These are phyloP conservation scores for Tripidium arundinaceum DNA, from an alignment of 202 grass and related monocot genomes.

Conservation along the genomic window DNA sequence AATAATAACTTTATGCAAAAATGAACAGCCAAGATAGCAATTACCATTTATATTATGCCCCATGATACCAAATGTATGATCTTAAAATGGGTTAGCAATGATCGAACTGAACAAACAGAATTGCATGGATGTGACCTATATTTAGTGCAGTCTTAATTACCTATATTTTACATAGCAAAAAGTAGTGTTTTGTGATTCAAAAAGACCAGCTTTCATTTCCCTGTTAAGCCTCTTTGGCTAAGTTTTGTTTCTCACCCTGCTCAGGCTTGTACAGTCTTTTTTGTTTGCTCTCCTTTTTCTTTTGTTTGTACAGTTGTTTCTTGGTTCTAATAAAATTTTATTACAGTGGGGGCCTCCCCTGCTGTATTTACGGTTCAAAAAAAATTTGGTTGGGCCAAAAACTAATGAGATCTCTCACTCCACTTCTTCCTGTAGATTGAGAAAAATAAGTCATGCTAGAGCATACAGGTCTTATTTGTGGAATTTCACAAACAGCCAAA, in stretches of 20 bases:
- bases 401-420: not conserved
- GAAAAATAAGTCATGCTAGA: not conserved
- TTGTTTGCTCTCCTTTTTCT: not conserved
- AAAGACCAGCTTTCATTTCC: not conserved
- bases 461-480: not conserved
- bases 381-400: not conserved
- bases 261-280: not conserved
- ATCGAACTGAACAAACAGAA: not conserved
- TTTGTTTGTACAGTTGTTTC: not conserved
- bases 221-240: not conserved
- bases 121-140: conserved; percentile 3
- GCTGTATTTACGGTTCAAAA: not conserved
- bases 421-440: not conserved
- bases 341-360: not conserved
- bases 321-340: not conserved
- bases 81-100: conserved; percentile 7
- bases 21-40: conserved; percentile 2
- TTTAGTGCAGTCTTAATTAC: not conserved
- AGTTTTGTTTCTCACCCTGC: not conserved
- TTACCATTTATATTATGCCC: conserved; percentile 12
- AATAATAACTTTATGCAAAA: conserved; percentile 25
- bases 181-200: not conserved
- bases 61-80: not conserved
- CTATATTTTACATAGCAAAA: not conserved
- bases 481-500: not conserved